Base-by-base conservation (phyloP, 163 green algal species). In the Chloromonas sp. region DNA sequence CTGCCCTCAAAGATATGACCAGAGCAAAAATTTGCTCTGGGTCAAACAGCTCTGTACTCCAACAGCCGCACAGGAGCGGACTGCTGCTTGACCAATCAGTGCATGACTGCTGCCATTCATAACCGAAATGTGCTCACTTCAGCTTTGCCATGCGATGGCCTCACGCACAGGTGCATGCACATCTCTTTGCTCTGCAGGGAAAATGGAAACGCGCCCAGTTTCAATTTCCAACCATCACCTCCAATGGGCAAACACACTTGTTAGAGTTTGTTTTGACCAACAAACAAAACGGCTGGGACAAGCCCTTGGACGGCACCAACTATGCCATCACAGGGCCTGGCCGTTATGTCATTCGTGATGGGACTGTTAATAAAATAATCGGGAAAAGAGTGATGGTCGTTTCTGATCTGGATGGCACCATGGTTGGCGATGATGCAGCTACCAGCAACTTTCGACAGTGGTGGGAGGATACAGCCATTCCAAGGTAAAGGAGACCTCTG, bases 371-470 rank as follows among this genome's bases (percentile, higher is more conserved):
- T 36, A 36, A 36, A 36, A 36, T 74, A 11, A 74, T 11, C 5
- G 66, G 66, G 5, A 74, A 74, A 11, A 5, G 66, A 11, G 66
- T 74, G 5, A 74, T 74, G 66, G 66, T 74, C 5, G 66, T 74
- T 5, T 74, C 66, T 59, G 89, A 96, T 77, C 89, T 96, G 78
- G 91, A 96, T 58, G 92, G 94, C 60, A 96, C 91, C n/a, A 92
- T 96, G 89, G 87, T 95, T 57, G 91, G 92, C 0, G 87, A 92
- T 78, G 90, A 92, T 60, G 78, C 57, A 0, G 90, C 87, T 36
- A 93, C 89, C 0, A 83, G 79, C 66, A 76, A 84, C 3, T 85
- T 83, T 61, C 81, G 70, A 58, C 15, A 81, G 71, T 95, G 90
- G 87, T 96, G 93, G 93, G 83, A 89, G 83, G 87, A 89, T 58